Conservation (phyloP, 2,329 filamentous ascomycete species). For the Grosmannia clavigera region DNA sequence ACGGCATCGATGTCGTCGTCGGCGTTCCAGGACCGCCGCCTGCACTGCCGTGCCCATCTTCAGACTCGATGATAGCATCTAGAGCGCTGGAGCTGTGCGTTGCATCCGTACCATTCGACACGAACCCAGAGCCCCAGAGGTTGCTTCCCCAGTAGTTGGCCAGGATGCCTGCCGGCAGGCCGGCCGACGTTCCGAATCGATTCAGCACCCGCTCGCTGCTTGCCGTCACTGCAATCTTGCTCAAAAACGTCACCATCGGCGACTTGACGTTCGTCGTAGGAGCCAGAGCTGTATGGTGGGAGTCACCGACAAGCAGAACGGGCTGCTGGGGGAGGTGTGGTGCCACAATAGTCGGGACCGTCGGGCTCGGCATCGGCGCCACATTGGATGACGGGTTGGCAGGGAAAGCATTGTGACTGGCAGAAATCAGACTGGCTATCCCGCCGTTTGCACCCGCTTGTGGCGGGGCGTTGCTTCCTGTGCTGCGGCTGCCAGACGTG, state of each 20-base stretch:
- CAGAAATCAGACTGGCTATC: slow-evolving; percentile 75
- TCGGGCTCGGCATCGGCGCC: background rate
- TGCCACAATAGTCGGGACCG: slow-evolving; percentile 9
- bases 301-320: slow-evolving; percentile 23
- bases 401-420: slow-evolving; percentile 68
- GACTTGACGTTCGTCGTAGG: slow-evolving; percentile 74
- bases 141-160: slow-evolving; percentile 90
- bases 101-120: slow-evolving; percentile 1
- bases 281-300: slow-evolving; percentile 39
- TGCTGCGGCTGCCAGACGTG: slow-evolving; percentile 17
- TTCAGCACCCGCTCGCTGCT: slow-evolving; percentile 61
- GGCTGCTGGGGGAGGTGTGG: slow-evolving; percentile 18
- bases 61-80: slow-evolving; percentile 17
- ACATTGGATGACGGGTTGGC: slow-evolving; percentile 29
- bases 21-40: background rate
- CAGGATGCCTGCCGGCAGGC: slow-evolving; percentile 73
- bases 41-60: background rate
- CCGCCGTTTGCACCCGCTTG: slow-evolving; percentile 40
- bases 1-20: background rate
- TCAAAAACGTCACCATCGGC: slow-evolving; percentile 73
- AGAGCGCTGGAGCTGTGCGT: background rate
- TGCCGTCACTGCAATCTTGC: slow-evolving; percentile 70
- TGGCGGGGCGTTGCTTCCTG: slow-evolving; percentile 6
- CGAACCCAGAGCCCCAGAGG: slow-evolving; percentile 45
- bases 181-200: slow-evolving; percentile 48